Conservation (phyloP, 2,329 filamentous ascomycete genomes). For the Cladosporium sp. region DNA sequence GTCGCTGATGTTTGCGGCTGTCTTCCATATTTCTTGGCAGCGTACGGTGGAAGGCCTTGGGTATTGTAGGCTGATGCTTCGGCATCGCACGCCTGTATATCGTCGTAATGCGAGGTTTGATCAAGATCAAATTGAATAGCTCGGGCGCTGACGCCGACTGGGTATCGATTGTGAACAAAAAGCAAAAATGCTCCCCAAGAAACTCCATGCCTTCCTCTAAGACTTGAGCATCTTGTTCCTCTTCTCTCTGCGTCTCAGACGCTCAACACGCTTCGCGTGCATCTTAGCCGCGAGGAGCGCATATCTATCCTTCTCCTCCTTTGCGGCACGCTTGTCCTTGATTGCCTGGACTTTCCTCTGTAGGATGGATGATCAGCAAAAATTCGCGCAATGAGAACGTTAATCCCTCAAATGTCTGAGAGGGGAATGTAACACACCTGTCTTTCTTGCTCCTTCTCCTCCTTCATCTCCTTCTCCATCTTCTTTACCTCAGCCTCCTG, state of each 20-base stretch:
- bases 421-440: conserved; percentile 53
- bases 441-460: conserved; percentile 86
- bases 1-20: too few relatives aligned
- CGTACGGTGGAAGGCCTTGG: too few relatives aligned
- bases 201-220: conserved; percentile 22
- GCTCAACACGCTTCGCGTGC: conserved; percentile 91
- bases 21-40: too few relatives aligned
- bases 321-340: conserved; percentile 78
- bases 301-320: conserved; percentile 89
- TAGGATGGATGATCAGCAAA: not conserved
- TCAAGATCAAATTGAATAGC: not conserved
- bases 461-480: conserved; percentile 92
- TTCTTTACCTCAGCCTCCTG: conserved; percentile 76
- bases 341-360: conserved; percentile 74
- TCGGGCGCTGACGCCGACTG: not conserved
- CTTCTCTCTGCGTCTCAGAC: conserved; percentile 93
- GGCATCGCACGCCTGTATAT: too few relatives aligned
- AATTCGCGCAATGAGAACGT: not conserved
- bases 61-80: too few relatives aligned
- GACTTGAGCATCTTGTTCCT: conserved; percentile 72
- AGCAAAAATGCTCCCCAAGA: not conserved
- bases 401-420: not conserved
- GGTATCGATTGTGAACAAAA: not conserved
- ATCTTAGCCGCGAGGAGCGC: conserved; percentile 96
- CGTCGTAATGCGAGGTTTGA: too few relatives aligned